Conservation (phyloP, 768 basidiomycete species). For the Trametes cubensis region DNA sequence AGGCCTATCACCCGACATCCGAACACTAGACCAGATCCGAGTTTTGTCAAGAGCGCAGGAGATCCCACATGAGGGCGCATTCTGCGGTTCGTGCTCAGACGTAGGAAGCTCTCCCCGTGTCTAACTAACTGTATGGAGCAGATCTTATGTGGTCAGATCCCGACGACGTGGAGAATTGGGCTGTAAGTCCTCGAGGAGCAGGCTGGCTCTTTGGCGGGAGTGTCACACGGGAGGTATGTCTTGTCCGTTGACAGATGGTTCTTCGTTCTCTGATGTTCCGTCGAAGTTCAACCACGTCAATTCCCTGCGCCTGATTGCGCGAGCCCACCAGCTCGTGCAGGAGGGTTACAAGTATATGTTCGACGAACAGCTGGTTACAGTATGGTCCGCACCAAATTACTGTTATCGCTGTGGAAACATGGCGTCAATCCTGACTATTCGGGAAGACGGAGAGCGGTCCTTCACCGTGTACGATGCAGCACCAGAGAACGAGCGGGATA, state of each 20-base stretch:
- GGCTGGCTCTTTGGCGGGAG: slow-evolving; percentile 92
- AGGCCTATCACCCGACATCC: slow-evolving; percentile 93
- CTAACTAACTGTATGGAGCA: slow-evolving; percentile 31
- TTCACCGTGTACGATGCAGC: slow-evolving; percentile 90
- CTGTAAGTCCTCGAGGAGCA: slow-evolving; percentile 93
- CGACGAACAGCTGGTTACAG: slow-evolving; percentile 86
- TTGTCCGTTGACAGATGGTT: too few species aligned
- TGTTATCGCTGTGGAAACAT: slow-evolving; percentile 87
- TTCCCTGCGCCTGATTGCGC: slow-evolving; percentile 81
- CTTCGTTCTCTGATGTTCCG: background rate
- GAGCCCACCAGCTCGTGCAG: slow-evolving; percentile 96
- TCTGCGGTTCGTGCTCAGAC: slow-evolving; percentile 65
- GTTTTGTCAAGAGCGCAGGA: slow-evolving; percentile 94
- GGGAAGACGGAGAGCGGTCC: slow-evolving; percentile 61
- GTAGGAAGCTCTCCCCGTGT: background rate
- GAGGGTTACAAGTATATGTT: slow-evolving; percentile 99
- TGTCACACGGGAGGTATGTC: slow-evolving; percentile 78
- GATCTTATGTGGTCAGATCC: slow-evolving; percentile 99
- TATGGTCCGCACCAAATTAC: slow-evolving; percentile 92
- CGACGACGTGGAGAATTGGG: slow-evolving; percentile 95
- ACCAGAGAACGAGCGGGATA: slow-evolving; percentile 85
- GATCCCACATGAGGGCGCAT: slow-evolving; percentile 98
- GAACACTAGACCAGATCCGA: slow-evolving; percentile 92
- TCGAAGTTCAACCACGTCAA: slow-evolving; percentile 91
- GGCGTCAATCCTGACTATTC: slow-evolving; percentile 87